A percentile compares a stretch with the other conserved stretches of the same genome.
These are phyloP conservation scores for Penicillium sumatraense DNA, from an alignment of 2,329 filamentous ascomycete species.

Conservation along the genomic window DNA sequence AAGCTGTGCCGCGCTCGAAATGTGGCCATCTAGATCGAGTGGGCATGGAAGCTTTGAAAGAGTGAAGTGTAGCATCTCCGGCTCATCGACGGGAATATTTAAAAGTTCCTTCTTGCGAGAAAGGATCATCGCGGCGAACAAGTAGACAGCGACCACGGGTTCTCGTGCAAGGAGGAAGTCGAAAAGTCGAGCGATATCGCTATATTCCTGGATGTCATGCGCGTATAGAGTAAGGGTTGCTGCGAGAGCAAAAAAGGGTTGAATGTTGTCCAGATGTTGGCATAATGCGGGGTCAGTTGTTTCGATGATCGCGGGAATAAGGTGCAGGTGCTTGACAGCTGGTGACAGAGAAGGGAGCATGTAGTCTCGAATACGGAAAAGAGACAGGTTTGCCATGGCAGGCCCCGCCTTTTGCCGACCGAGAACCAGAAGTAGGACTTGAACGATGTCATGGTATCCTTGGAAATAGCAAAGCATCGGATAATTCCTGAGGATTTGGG, in stretches of 20 bases:
- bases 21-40: slow-evolving; percentile 78
- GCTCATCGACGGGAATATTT: slow-evolving; percentile 78
- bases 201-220: slow-evolving; percentile 90
- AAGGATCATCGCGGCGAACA: slow-evolving; percentile 88
- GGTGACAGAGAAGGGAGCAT: slow-evolving; percentile 89
- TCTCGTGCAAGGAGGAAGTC: slow-evolving; percentile 87
- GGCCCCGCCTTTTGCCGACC: slow-evolving; percentile 63
- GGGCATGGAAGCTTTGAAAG: slow-evolving; percentile 84
- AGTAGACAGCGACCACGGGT: slow-evolving; percentile 86
- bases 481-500: slow-evolving; percentile 75
- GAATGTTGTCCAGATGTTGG: slow-evolving; percentile 73
- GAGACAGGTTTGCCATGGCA: slow-evolving; percentile 78
- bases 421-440: slow-evolving; percentile 89
- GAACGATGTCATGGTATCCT: slow-evolving; percentile 97
- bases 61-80: slow-evolving; percentile 88
- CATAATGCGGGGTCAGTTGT: slow-evolving; percentile 73
- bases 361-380: slow-evolving; percentile 92
- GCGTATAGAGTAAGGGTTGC: slow-evolving; percentile 95
- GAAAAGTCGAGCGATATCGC: slow-evolving; percentile 86
- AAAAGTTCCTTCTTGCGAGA: slow-evolving; percentile 83
- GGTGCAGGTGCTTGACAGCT: slow-evolving; percentile 79
- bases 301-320: slow-evolving; percentile 81
- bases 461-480: slow-evolving; percentile 95
- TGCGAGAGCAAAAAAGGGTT: slow-evolving; percentile 92
- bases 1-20: slow-evolving; percentile 67